A percentile compares a stretch with the other conserved stretches of the same genome.
phyloP scores from a whole-genome alignment of 2,329 filamentous ascomycete genomes.

The Lachnellula subtilissima region DNA sequence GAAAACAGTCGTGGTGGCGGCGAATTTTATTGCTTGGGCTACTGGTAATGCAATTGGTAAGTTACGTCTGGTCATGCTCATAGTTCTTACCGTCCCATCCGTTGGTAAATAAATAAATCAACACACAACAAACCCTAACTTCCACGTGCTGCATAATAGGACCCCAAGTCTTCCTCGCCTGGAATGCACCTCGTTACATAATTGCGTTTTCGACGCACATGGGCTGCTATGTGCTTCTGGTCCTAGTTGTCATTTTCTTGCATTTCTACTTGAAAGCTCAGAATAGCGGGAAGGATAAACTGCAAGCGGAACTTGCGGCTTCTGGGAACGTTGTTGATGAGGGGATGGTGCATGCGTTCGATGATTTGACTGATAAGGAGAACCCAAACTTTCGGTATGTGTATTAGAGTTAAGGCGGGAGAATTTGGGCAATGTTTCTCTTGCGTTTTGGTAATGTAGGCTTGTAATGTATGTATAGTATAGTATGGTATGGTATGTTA shows the following conservation, averaged over 20 bases:
- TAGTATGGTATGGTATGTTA: too few relatives aligned
- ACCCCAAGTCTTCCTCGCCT: slow-evolving; percentile 50
- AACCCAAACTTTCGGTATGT: slow-evolving; percentile 28
- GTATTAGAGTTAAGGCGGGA: slow-evolving; percentile 8
- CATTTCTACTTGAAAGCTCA: slow-evolving; percentile 32
- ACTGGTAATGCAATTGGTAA: slow-evolving; percentile 51
- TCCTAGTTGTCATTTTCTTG: slow-evolving; percentile 20
- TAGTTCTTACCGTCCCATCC: neutral
- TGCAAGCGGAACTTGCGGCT: slow-evolving; percentile 7
- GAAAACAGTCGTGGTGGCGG: slow-evolving; percentile 45
- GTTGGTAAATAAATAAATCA: too few relatives aligned
- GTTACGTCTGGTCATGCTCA: slow-evolving; percentile 25
- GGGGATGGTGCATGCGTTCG: slow-evolving; percentile 27
- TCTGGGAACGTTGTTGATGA: slow-evolving; percentile 12
- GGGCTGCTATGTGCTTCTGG: slow-evolving; percentile 36
- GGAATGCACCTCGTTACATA: slow-evolving; percentile 46
- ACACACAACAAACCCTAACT: neutral
- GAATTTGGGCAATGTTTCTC: too few relatives aligned
- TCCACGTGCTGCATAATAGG: neutral
- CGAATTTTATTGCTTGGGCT: slow-evolving; percentile 47
- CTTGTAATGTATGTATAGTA: too few relatives aligned
- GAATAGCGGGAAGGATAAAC: slow-evolving; percentile 19
- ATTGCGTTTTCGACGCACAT: slow-evolving; percentile 51
- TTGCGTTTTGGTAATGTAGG: too few relatives aligned
- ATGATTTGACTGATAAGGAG: slow-evolving; percentile 29